Evolutionary conservation across 1,139 yeast genomes (phyloP), one percentile per base, ranked within the genome.

Genomic region (Geotrichum restrictum): DNA sequence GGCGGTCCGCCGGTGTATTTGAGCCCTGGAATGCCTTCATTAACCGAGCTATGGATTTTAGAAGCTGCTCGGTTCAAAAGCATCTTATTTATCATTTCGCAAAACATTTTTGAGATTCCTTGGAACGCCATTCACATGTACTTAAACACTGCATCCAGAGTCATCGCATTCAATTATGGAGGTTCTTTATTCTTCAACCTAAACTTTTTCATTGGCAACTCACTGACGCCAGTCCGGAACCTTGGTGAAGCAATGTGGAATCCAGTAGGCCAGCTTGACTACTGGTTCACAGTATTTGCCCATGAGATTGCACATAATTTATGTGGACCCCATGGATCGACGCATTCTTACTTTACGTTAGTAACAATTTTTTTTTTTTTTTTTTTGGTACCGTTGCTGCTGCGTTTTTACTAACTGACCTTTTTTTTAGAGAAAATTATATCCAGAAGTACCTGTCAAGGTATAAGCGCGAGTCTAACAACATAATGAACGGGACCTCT

Each of bases 271-370:
- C 56, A 67, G 13, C 51, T 66, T 43, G 68, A 69, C 51, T 72
- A 61, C 56, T 72, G 75, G 73, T 72, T 62, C 51, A 69, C 74
- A 1, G 65, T 71, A 8, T 60, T 69, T 54, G 74, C 75, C 1
- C 76, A 72, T 49, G 76, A 72, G 55, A 57, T 72, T 49, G 75
- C 76, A 2, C 76, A 72, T 57, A 73, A 72, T 54, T 50, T 72
- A 40, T 70, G 62, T 3, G 22, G 59, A 1, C 60, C 64, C 10
- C 76, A 72, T 55, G 74, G 74, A 7, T 62, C 65, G 14, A 58
- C 60, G 41, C 76, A 73, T 54, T 67, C 74, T 6, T 69, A 60
- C 50, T 68, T 62, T 52, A 60, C 72, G 31, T 74, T 70, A 54
- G 56, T 62, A 10, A 67, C 19, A n/a, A n/a, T 34, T 64, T 48